A percentile compares a stretch with the other conserved stretches of the same genome.
Conservation (phyloP, 208 protist genomes). For the Leishmania tropica region DNA sequence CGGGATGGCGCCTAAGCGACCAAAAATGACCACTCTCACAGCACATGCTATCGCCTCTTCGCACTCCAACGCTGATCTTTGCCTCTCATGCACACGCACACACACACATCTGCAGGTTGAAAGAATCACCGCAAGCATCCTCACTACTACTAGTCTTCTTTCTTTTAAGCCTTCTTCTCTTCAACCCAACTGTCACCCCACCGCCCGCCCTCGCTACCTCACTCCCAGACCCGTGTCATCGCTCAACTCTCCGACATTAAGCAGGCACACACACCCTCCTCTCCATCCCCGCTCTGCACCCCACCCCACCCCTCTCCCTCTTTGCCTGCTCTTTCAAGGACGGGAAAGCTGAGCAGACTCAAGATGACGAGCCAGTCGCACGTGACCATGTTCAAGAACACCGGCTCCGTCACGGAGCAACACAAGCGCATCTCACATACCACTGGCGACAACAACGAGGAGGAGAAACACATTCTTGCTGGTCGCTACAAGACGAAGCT, state of each 20-base stretch:
- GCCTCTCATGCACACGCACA: background rate
- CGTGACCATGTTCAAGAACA: constrained; percentile 4
- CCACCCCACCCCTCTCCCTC: background rate
- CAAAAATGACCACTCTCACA: background rate
- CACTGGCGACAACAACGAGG: constrained; percentile 8
- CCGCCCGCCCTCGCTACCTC: background rate
- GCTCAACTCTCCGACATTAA: background rate
- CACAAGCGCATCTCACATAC: constrained; percentile 18
- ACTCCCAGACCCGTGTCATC: background rate
- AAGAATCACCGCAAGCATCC: background rate
- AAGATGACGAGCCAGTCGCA: constrained; percentile 11
- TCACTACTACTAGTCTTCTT: background rate
- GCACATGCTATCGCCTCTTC: background rate
- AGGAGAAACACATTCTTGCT: constrained; percentile 29
- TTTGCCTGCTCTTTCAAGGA: background rate
- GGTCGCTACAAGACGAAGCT: constrained; percentile 68
- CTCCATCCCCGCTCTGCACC: background rate
- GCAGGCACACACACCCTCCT: background rate
- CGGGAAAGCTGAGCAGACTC: background rate
- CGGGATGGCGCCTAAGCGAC: background rate
- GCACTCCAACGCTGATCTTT: background rate
- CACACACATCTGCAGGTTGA: background rate
- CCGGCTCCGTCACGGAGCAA: background rate
- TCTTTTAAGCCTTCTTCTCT: background rate
- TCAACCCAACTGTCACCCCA: background rate